Evolutionary conservation across 2,329 filamentous ascomycete genomes (phyloP), one percentile per base, ranked within the genome.

Genomic region (Hypoxylon sp.): DNA sequence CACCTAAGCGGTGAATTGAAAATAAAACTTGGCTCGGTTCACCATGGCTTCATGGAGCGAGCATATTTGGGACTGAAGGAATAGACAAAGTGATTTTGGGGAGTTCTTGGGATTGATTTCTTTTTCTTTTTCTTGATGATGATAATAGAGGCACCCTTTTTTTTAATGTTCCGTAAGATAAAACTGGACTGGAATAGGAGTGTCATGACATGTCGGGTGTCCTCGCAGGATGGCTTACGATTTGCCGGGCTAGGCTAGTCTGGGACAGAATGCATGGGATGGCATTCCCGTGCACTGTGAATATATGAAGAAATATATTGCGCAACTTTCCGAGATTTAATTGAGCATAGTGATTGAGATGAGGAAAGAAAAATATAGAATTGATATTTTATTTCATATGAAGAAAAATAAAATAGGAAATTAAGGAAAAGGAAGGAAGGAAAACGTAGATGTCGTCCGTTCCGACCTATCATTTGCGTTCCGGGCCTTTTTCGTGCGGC

Each of bases 1-100:
- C 70, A 94, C 91, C 65, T 94, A 87, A 80, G 39, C 46, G 59
- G 24, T 33, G 29, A 46, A 54, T 1, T 8, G 14, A 44, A 42
- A 42, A 9, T 44, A 22, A 11, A 44, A 19, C 39, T 44, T 17
- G 19, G 39, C 39, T 44, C 39, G 19, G 3, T 9, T 17, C 17
- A 17, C 47, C 55, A 37, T 47, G 48, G 22, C 54, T 33, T 59
- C 26, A 54, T 46, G 19, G 24, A 31, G 47, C 54, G 46, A 58
- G 33, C 42, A 52, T 48, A 48, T 62, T 19, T 13, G 53, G 48
- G 52, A 42, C 10, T 10, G 22, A 63, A 33, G 47, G 48, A 24
- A 57, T 47, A 65, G 61, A 66, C 52, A 59, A 13, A 33, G n/a
- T 58, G 55, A 51, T 53, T 57, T 44, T 44, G 9, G 57, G 66